phyloP scores from a whole-genome alignment of 2,329 filamentous ascomycete genomes.

The Fulvia fulva region DNA sequence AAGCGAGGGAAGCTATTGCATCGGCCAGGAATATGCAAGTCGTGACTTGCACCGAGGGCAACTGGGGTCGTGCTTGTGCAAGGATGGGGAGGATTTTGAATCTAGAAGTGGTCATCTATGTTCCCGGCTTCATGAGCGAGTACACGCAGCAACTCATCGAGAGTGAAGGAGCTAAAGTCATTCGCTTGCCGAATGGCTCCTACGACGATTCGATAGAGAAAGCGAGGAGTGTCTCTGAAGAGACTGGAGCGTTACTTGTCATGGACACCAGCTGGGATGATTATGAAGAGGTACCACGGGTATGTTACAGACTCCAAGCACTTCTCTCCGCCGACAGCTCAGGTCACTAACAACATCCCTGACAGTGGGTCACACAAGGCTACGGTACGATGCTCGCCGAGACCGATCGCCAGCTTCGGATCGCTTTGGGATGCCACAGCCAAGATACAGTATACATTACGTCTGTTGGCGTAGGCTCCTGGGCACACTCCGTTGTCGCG shows the following conservation, averaged over 20 bases:
- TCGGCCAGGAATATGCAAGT: constrained; percentile 40
- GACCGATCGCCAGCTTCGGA: constrained; percentile 57
- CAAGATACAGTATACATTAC: constrained; percentile 51
- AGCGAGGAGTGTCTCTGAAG: constrained; percentile 41
- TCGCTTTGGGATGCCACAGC: constrained; percentile 26
- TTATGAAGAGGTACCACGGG: constrained; percentile 62
- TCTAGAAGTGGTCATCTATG: constrained; percentile 56
- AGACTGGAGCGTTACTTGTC: constrained; percentile 52
- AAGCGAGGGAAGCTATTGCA: constrained; percentile 35
- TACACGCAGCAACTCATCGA: constrained; percentile 54
- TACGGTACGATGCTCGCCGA: constrained; percentile 71
- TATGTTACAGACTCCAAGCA: too few relatives aligned
- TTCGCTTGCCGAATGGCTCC: constrained; percentile 48
- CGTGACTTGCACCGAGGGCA: constrained; percentile 69
- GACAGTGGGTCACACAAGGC: constrained; percentile 71
- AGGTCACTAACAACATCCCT: background rate
- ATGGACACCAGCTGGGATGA: constrained; percentile 66
- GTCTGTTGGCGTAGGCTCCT: constrained; percentile 69
- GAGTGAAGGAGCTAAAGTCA: constrained; percentile 60
- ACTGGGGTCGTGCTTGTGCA: constrained; percentile 70
- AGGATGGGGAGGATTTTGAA: constrained; percentile 61
- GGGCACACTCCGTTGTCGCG: constrained; percentile 64
- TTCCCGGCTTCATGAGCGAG: constrained; percentile 56
- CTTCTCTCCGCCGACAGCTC: background rate
- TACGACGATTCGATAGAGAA: constrained; percentile 64